Evolutionary conservation across 2,329 filamentous ascomycete species (phyloP).

Genomic region (Diaporthe sp.): DNA sequence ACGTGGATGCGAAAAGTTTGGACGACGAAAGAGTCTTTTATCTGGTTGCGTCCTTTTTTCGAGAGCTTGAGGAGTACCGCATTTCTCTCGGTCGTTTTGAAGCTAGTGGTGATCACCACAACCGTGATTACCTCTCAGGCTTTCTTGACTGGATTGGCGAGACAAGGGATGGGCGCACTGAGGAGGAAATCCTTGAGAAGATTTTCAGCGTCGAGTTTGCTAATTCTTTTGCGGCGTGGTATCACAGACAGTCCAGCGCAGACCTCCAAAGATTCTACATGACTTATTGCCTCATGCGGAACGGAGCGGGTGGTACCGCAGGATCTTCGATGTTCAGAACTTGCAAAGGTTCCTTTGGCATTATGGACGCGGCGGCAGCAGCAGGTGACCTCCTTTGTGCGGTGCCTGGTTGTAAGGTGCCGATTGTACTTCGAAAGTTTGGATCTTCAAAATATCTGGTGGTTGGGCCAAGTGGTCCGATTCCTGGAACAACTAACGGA

Average conservation of each 20-base stretch:
- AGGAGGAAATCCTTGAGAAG: neutral
- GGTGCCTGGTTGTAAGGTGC: neutral
- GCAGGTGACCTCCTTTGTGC: neutral
- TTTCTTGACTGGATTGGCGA: neutral
- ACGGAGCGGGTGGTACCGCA: neutral
- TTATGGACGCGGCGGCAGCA: neutral
- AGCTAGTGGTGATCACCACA: no score
- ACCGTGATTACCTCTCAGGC: neutral
- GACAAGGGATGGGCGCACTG: neutral
- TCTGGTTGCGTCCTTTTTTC: neutral
- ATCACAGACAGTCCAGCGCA: neutral
- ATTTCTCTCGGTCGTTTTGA: neutral
- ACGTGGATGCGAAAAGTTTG: no score
- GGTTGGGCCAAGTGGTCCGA: neutral
- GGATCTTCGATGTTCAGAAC: neutral
- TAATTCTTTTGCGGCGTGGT: neutral
- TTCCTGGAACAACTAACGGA: neutral
- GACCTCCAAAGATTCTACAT: neutral
- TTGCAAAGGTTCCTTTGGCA: neutral
- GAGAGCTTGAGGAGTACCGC: neutral
- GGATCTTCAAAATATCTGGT: neutral
- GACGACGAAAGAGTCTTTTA: no score
- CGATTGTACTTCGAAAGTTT: neutral
- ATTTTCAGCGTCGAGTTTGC: neutral
- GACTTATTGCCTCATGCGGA: rapidly evolving